Evolutionary conservation across 331 rosid species (phyloP), one percentile per base, ranked within the genome.

Genomic region (Prunus yedoensis): DNA sequence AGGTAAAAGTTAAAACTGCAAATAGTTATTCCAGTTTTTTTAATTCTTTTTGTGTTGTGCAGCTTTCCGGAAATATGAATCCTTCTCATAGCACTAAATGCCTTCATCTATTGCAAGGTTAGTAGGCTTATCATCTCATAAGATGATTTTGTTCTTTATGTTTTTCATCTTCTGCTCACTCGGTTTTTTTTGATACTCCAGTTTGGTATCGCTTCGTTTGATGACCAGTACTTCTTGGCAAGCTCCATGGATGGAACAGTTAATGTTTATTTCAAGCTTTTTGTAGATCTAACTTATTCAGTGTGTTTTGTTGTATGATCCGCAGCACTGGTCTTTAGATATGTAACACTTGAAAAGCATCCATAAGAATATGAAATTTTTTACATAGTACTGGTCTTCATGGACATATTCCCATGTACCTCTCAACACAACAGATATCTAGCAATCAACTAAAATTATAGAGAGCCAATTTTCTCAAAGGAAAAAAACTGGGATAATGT

Each of bases 181-280:
- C 76, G 74, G 78, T 15, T 74, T 77, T 76, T 15, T 73, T 79
- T 78, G 75, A 68, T 30, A 38, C 66, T 82, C 68, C 68, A 94
- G 97, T 82, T 77, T 94, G 90, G 85, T 74, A 28, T 83, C 98
- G 12, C 98, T 94, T 87, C 85, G 85, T 89, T 49, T 66, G 96
- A 91, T 77, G 96, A 94, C 70, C 88, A 88, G 73, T 89, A 94
- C 85, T 90, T 90, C 85, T 78, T 94, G 86, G 93, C 97, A 66
- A 91, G 98, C 91, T 87, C 98, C 82, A 87, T 94, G 98, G 97
- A 94, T 68, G 98, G 98, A 85, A 79, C 95, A 89, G 97, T 91
- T 74, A 84, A 97, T 89, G 46, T 69, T 81, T 75, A 18, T 50
- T 52, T 30, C 20, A 6, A 47, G 15, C 46, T 17, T 20, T 51